Evolutionary conservation across 176 grass and related monocot genomes (phyloP), one percentile per base, ranked within the genome.

Genomic region (Zizania latifolia): DNA sequence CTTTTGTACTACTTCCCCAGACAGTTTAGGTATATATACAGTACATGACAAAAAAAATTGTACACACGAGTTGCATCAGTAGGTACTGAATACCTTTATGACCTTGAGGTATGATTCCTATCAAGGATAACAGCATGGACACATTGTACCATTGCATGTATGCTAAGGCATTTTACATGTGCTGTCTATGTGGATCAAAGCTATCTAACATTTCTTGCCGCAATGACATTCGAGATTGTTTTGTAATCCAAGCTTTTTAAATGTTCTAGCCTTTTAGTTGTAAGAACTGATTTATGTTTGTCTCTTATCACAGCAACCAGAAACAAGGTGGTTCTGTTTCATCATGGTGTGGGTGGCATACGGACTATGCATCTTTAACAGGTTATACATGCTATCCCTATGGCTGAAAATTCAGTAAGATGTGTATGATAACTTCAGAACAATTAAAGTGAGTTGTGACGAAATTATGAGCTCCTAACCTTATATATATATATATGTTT

Each of bases 261-360:
- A 3, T 53, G 26, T 63, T 8, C 46, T 21, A 51, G 2, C 46
- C 19, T 8, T 76, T 58, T 58, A 43, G 15, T 36, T 63, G 34
- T 38, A 35, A 38, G 3, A 15, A 21, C 40, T 66, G 6, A 36
- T 78, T 10, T 15, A 54, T 41, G 38, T 29, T 65, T 72, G 21
- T 72, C 29, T 48, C 22, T 57, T 76, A 3, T 89, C 28, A 30
- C 78, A 97, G 94, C 55, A 78, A 89, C 66, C 71, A 64, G 23
- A 72, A 40, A 63, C 67, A 72, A 81, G 37, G 28, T 58, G 82
- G 51, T 23, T 91, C 94, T 53, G 81, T 82, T 62, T 97, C 94
- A 63, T 93, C 90, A 14, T 97, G 94, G 91, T 97, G 94, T 83
- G 94, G 90, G 64, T 97, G 94, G 94, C 94, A 97, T 73, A 93